Conservation (phyloP, 306 rosid species). For the Glycine tomentella region DNA sequence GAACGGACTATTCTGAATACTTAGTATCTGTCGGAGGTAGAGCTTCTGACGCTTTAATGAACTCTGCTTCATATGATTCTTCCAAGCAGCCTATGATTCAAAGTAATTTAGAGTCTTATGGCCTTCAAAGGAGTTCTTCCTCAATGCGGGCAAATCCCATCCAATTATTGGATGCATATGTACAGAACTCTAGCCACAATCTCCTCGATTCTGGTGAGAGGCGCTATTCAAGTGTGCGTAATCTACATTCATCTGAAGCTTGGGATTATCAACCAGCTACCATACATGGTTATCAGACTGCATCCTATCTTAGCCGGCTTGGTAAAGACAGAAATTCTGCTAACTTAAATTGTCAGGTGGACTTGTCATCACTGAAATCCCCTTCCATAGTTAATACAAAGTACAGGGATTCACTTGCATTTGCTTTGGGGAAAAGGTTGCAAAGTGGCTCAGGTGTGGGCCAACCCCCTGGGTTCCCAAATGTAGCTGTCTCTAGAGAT, state of each 20-base stretch:
- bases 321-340: constrained; percentile 62
- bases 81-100: constrained; percentile 62
- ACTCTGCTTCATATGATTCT: background rate
- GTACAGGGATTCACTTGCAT: constrained; percentile 66
- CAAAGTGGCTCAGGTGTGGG: constrained; percentile 65
- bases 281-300: constrained; percentile 74
- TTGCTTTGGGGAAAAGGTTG: constrained; percentile 68
- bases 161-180: constrained; percentile 61
- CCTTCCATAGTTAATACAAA: constrained; percentile 43
- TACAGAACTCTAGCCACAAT: constrained; percentile 56
- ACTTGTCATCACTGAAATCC: constrained; percentile 36
- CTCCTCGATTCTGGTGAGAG: constrained; percentile 66
- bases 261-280: constrained; percentile 90
- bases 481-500: constrained; percentile 54
- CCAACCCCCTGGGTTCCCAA: constrained; percentile 70
- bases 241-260: constrained; percentile 62
- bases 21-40: too few species aligned
- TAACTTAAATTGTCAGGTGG: constrained; percentile 63
- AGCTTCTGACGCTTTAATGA: too few species aligned
- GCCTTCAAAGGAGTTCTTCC: constrained; percentile 68
- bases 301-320: constrained; percentile 62
- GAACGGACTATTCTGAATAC: constrained; percentile 49
- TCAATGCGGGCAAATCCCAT: constrained; percentile 60
- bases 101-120: constrained; percentile 65
- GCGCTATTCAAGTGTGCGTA: constrained; percentile 73